Evolutionary conservation across 768 basidiomycete genomes (phyloP), one percentile per base, ranked within the genome.

Genomic region (Lentinula sp.): DNA sequence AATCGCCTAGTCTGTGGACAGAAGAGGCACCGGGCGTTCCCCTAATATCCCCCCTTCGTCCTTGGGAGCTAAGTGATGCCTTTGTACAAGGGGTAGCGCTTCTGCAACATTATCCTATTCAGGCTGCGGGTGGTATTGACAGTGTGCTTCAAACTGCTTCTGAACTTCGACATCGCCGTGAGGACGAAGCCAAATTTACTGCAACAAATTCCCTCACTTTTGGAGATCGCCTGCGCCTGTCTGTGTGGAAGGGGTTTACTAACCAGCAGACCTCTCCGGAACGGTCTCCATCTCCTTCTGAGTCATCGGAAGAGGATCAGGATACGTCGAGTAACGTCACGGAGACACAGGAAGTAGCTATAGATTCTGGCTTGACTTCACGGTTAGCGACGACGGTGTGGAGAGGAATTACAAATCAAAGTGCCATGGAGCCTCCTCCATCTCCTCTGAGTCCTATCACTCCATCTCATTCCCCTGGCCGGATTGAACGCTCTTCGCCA

Each of bases 321-420:
- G 67, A 62, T 52, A 60, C 64, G 32, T 62, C 67, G 13, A 78
- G 76, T 18, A 78, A 79, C 6, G 76, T 78, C 16, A 76, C 78
- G 59, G 76, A 80, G 57, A 81, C 80, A 4, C 80, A 82, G 68
- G 77, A 69, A 57, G 64, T 62, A 56, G 65, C 59, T 5, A 54
- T 54, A 39, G 32, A 66, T 5, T 63, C 75, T 21, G 76, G 79
- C 11, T 62, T 86, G 56, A 80, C 81, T 5, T 77, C 83, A 45
- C 77, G 82, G 37, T 68, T 89, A 13, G 83, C 87, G 8, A 82
- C 74, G 60, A 83, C 81, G n/a, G 80, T 90, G 21, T 91, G 88
- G 89, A 79, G 81, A 68, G 89, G 89, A 3, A 84, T 91, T 65
- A 89, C 87, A 3, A 91, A 89, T 65, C 85, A 87, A 69, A 81